Evolutionary conservation across 805 yeast genomes (phyloP).

Genomic region (Ogataea dorogensis): DNA sequence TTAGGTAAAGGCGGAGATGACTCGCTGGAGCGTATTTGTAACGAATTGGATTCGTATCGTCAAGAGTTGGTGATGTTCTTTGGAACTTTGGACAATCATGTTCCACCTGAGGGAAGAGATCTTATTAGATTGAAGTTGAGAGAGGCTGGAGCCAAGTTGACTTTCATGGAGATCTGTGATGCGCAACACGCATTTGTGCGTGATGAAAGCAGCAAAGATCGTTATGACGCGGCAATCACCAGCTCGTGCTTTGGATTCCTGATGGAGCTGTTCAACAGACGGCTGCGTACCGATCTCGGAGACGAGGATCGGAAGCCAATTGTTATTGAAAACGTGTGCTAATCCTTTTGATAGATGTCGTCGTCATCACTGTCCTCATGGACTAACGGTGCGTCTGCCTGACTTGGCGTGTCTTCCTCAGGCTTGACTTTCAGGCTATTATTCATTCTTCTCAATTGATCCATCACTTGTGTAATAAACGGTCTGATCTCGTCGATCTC

Average conservation of each 20-base stretch:
- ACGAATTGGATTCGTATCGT: conserved; percentile 47
- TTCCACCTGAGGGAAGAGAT: conserved; percentile 75
- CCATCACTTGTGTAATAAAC: conserved; percentile 78
- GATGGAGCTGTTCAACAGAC: conserved; percentile 68
- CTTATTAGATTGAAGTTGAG: conserved; percentile 61
- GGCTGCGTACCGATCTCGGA: conserved; percentile 65
- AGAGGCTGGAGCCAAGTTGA: conserved; percentile 57
- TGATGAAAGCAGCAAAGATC: conserved; percentile 76
- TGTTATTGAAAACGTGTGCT: conserved; percentile 65
- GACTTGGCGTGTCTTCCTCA: conserved; percentile 9
- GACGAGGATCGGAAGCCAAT: conserved; percentile 51
- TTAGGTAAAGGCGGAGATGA: conserved; percentile 71
- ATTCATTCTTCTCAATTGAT: conserved; percentile 59
- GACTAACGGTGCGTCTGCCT: conserved; percentile 3
- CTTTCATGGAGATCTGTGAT: conserved; percentile 71
- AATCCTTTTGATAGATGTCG: conserved; percentile 25
- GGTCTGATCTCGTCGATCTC: conserved; percentile 91
- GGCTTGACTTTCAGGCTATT: conserved; percentile 29
- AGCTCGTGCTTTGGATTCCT: conserved; percentile 64
- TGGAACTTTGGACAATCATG: conserved; percentile 79
- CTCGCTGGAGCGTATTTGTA: conserved; percentile 51
- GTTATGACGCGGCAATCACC: conserved; percentile 79
- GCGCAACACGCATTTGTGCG: conserved; percentile 85
- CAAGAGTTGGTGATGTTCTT: conserved; percentile 66
- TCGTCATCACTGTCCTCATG: conserved; percentile 26